Base-by-base conservation (phyloP, 78 protist species). In the Tieghemostelium lacteum region DNA sequence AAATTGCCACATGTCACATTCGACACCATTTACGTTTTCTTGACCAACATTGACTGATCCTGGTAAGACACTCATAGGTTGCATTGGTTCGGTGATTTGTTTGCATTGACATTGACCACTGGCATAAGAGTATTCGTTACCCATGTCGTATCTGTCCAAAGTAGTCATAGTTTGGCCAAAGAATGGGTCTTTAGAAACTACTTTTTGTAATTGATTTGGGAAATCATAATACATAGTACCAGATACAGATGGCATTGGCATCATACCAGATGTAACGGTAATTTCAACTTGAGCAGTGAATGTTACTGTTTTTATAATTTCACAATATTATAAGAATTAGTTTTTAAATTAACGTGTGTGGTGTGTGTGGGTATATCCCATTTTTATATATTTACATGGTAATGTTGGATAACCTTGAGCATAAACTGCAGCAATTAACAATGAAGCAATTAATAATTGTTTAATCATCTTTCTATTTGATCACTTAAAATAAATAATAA, bases 361-460 rank as follows among this genome's bases (percentile, higher is more conserved):
- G 86, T 19, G 63, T 34, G 12, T 26, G 20, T 75, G 86, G 86
- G 63, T 75, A n/a, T n/a, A n/a, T n/a, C n/a, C n/a, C n/a, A n/a
- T n/a, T n/a, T n/a, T n/a, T n/a, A n/a, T n/a, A n/a, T n/a, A n/a
- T n/a, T n/a, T n/a, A n/a, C n/a, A 75, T n/a, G 71, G 5, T 6
- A 42, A 26, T 61, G 39, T 61, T n/a, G 72, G 39, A 10, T 6
- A 3, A 19, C 61, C 71, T 4, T 60, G 39, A 4, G 86, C 86
- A 33, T 63, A 61, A 67, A 57, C 62, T 12, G 62, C 7, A 19
- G 24, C 7, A 22, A 57, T 3, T 6, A 57, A 57, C 17, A 57
- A 57, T 16, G 54, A 16, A 57, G 62, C 62, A 14, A 14, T 22
- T 3, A 57, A 57, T 57, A 19, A 19, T 57, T 57, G n/a, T n/a